phyloP scores from a whole-genome alignment of 2,329 filamentous ascomycete genomes.

The Aspergillus viridinutans region DNA sequence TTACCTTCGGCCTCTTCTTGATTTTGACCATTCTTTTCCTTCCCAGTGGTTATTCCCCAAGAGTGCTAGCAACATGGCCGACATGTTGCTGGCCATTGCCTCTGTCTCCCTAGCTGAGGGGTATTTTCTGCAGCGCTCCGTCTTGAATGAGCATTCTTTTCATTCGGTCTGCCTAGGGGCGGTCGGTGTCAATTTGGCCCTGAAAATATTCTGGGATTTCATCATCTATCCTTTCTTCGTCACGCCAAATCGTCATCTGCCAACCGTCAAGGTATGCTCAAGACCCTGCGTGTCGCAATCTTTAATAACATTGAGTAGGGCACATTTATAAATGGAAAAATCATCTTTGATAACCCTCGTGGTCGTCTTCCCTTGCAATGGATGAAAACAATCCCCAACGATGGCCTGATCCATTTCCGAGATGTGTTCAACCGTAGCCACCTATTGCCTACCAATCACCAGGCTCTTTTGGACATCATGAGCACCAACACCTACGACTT shows the following conservation, averaged over 20 bases:
- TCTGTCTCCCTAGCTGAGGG: slow-evolving; percentile 25
- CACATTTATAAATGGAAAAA: slow-evolving; percentile 18
- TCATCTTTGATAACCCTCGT: slow-evolving; percentile 33
- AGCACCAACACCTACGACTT: slow-evolving; percentile 53
- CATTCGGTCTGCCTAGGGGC: slow-evolving; percentile 18
- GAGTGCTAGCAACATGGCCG: not conserved
- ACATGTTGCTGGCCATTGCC: slow-evolving; percentile 9
- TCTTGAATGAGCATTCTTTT: slow-evolving; percentile 24
- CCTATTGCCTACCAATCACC: slow-evolving; percentile 31
- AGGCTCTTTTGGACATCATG: slow-evolving; percentile 49
- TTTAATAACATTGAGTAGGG: slow-evolving; percentile 18
- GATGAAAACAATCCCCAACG: slow-evolving; percentile 51
- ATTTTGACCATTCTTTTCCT: no score
- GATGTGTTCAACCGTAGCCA: slow-evolving; percentile 41
- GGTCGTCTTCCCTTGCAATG: slow-evolving; percentile 37
- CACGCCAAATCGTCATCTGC: slow-evolving; percentile 49
- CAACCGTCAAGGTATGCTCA: slow-evolving; percentile 39
- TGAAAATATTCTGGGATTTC: slow-evolving; percentile 33
- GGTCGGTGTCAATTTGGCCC: slow-evolving; percentile 21
- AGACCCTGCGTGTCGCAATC: not conserved
- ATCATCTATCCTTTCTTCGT: slow-evolving; percentile 50
- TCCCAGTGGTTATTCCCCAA: not conserved
- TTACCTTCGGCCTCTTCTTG: not conserved
- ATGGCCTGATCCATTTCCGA: slow-evolving; percentile 52
- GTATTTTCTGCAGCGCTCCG: slow-evolving; percentile 24